These are phyloP conservation scores for Pseudogymnoascus sp. DNA, from an alignment of 2,329 filamentous ascomycete species.

Conservation along the genomic window DNA sequence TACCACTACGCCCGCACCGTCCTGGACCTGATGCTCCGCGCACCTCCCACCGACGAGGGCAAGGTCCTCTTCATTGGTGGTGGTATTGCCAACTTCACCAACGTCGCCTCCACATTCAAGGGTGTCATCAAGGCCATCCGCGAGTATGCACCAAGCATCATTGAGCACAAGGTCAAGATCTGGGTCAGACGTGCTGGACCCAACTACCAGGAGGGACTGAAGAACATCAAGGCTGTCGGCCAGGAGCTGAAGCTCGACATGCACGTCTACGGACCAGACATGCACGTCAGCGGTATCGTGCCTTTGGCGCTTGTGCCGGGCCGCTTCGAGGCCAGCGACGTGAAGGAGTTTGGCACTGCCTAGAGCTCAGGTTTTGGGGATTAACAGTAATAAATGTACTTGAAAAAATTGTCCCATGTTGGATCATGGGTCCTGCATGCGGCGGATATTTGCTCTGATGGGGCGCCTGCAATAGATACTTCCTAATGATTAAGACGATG, in stretches of 20 bases:
- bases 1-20: constrained; percentile 98
- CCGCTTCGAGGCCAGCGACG: constrained; percentile 53
- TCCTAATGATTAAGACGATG: constrained; percentile 1
- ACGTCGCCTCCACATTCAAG: constrained; percentile 99
- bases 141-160: constrained; percentile 75
- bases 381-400: not conserved
- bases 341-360: constrained; percentile 45
- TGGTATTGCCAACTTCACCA: constrained; percentile 99
- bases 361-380: not conserved
- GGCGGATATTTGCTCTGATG: not conserved
- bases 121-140: constrained; percentile 95
- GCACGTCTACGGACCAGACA: constrained; percentile 77
- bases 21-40: constrained; percentile 92
- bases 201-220: constrained; percentile 99
- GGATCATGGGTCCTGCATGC: not conserved
- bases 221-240: constrained; percentile 98
- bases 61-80: constrained; percentile 99
- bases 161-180: constrained; percentile 97
- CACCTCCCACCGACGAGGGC: constrained; percentile 75
- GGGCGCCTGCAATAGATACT: not conserved
- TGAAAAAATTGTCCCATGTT: not conserved
- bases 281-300: constrained; percentile 92
- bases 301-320: constrained; percentile 73
- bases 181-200: constrained; percentile 87
- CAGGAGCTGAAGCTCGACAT: constrained; percentile 92